Evolutionary conservation across 1,284 basidiomycete genomes (phyloP).

Genomic region (Microstroma glucosiphilum): DNA sequence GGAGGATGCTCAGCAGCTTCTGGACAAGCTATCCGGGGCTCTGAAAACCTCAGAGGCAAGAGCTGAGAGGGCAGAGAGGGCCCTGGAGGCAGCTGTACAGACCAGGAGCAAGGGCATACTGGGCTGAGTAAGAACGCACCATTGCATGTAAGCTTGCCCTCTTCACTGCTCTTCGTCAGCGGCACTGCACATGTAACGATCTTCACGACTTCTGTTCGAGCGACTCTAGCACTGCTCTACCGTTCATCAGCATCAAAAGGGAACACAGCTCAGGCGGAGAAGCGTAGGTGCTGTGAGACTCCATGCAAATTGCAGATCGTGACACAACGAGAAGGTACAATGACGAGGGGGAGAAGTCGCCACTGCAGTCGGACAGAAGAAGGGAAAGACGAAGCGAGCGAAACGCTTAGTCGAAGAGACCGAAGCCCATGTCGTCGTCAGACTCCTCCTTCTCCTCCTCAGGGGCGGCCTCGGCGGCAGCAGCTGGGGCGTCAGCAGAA

Average conservation of each 20-base stretch:
- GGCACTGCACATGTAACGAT: no score
- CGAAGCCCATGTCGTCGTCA: conserved; percentile 51
- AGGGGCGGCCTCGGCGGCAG: conserved; percentile 54
- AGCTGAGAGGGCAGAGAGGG: not conserved
- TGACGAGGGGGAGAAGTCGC: no score
- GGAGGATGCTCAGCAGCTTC: not conserved
- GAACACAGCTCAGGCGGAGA: no score
- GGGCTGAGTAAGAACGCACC: not conserved
- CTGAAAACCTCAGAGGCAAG: not conserved
- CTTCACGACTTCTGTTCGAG: no score
- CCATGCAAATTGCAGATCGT: no score
- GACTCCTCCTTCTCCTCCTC: conserved; percentile 68
- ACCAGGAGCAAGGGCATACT: not conserved
- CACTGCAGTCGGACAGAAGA: no score
- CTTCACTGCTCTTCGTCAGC: no score
- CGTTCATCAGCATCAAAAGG: no score
- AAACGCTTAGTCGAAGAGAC: conserved; percentile 72
- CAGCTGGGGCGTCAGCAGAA: conserved; percentile 57
- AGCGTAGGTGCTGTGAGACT: no score
- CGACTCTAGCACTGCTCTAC: no score
- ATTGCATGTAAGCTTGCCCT: no score
- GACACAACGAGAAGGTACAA: no score
- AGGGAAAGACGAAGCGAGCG: not conserved
- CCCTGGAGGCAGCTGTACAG: conserved; percentile 2
- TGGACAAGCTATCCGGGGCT: not conserved